Conservation (phyloP, 225 moss, liverwort and hornwort species). For the Straminergon stramineum region DNA sequence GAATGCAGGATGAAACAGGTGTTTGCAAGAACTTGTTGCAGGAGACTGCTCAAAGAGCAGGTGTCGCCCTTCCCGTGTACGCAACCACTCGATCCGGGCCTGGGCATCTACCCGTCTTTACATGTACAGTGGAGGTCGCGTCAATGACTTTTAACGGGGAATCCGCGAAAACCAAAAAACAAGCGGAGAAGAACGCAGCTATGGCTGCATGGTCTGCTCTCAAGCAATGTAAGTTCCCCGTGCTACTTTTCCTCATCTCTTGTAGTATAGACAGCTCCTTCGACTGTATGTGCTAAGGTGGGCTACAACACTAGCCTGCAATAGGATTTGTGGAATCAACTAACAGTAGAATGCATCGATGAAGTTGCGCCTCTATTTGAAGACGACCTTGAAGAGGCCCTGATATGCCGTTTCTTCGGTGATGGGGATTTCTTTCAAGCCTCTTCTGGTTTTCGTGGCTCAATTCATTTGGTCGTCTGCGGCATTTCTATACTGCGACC, state of each 20-base stretch:
- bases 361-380: not conserved
- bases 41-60: constrained; percentile 98
- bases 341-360: not conserved
- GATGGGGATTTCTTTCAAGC: not conserved
- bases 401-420: not conserved
- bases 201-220: constrained; percentile 98
- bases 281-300: not conserved
- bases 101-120: constrained; percentile 97
- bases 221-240: constrained; percentile 57
- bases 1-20: constrained; percentile 93
- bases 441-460: not conserved
- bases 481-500: not conserved
- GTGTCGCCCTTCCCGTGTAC: constrained; percentile 83
- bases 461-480: not conserved
- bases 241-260: not conserved
- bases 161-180: constrained; percentile 94
- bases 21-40: constrained; percentile 97
- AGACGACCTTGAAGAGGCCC: not conserved
- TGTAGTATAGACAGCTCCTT: not conserved
- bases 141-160: constrained; percentile 85
- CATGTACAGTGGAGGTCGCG: constrained; percentile 90
- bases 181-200: constrained; percentile 98
- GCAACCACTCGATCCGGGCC: constrained; percentile 94
- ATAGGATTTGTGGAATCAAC: not conserved
- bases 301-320: not conserved